Conservation (phyloP, 2,329 filamentous ascomycete genomes). For the Aspergillus spinulosporus region DNA sequence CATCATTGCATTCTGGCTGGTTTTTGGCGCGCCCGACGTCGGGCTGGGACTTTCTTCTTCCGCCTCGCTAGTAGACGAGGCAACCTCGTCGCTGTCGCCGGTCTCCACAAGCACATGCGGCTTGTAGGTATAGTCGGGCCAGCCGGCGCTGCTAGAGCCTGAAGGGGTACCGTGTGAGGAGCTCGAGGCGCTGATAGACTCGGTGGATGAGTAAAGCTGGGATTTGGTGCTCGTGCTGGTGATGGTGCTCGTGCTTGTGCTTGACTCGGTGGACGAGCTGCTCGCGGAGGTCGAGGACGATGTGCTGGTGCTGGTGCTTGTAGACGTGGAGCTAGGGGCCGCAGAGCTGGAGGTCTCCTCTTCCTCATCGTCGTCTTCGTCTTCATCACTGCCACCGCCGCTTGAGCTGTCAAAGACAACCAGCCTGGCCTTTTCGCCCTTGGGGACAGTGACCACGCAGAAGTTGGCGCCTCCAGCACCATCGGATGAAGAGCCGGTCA, state of each 20-base stretch:
- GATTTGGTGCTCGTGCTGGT: conserved; percentile 13
- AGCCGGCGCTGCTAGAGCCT: conserved; percentile 13
- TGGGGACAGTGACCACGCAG: conserved; percentile 74
- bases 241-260: conserved; percentile 17
- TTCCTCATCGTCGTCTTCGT: conserved; percentile 12
- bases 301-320: conserved; percentile 16
- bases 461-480: conserved; percentile 70
- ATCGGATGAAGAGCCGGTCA: conserved; percentile 57
- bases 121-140: conserved; percentile 17
- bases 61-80: conserved; percentile 17
- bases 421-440: conserved; percentile 66
- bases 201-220: conserved; percentile 11
- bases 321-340: conserved; percentile 14
- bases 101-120: conserved; percentile 19
- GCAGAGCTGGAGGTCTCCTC: conserved; percentile 13
- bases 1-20: conserved; percentile 18
- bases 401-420: conserved; percentile 56
- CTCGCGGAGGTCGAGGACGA: conserved; percentile 15
- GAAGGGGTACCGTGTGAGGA: conserved; percentile 12
- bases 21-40: conserved; percentile 26
- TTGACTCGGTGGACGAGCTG: conserved; percentile 11
- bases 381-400: conserved; percentile 14
- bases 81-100: conserved; percentile 2
- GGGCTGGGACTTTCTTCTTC: conserved; percentile 22
- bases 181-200: not conserved